These are phyloP conservation scores for Gynostemma pentaphyllum DNA, from an alignment of 306 rosid species.

Conservation along the genomic window DNA sequence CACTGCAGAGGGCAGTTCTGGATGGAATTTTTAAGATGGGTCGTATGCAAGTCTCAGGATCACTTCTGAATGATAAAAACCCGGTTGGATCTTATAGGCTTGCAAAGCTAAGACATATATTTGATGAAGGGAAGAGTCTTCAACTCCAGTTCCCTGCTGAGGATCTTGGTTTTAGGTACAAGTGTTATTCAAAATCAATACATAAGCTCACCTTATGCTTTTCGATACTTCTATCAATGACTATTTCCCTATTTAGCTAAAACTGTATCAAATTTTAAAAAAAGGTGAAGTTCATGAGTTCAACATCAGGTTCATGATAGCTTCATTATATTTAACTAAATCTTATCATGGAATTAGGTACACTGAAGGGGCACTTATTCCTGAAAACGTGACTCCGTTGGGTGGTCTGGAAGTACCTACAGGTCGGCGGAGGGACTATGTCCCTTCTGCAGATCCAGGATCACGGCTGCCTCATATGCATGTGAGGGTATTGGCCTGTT, in stretches of 20 bases:
- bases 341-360: slow-evolving; percentile 36
- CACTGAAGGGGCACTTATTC: slow-evolving; percentile 62
- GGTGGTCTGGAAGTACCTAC: slow-evolving; percentile 41
- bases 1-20: slow-evolving; percentile 60
- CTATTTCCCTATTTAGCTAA: background rate
- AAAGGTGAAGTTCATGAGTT: slow-evolving; percentile 6
- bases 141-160: slow-evolving; percentile 98
- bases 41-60: slow-evolving; percentile 65
- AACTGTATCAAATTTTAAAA: background rate
- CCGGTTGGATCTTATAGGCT: slow-evolving; percentile 74
- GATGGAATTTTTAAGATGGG: slow-evolving; percentile 79
- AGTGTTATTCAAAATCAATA: slow-evolving; percentile 7
- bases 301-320: slow-evolving; percentile 14
- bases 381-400: slow-evolving; percentile 22
- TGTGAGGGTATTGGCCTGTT: slow-evolving; percentile 32
- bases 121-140: slow-evolving; percentile 93
- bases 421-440: slow-evolving; percentile 67
- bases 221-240: background rate
- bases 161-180: slow-evolving; percentile 90
- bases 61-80: slow-evolving; percentile 58
- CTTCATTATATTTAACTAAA: slow-evolving; percentile 24
- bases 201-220: background rate
- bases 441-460: slow-evolving; percentile 75
- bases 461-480: slow-evolving; percentile 85
- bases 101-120: slow-evolving; percentile 58